Evolutionary conservation across 139 green algal genomes (phyloP), one percentile per base, ranked within the genome.

Genomic region (Chlamydomonas sphaeroides): DNA sequence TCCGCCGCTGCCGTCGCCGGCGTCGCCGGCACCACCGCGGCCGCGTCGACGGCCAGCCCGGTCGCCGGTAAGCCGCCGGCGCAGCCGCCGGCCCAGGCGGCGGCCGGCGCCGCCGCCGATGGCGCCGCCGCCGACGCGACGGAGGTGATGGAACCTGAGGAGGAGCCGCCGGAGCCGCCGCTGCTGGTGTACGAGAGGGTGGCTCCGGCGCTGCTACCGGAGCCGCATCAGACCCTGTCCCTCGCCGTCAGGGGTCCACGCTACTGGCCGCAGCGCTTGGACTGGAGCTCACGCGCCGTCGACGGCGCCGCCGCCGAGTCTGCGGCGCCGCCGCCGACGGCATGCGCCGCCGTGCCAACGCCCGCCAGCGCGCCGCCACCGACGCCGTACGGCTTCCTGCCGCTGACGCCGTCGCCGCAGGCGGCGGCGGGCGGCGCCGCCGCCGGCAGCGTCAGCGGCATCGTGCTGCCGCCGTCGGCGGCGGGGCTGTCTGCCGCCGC

Each of bases 191-290:
- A 53, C n/a, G 49, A 75, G 28, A 65, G 68, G 35, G 71, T 39
- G 4, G 61, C 65, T 36, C 72, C 42, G 38, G 67, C 68, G 39
- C 61, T 85, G 61, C 61, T 80, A 36, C 59, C 69, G n/a, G 79
- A 65, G 70, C 45, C 74, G n/a, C 74, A 80, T 30, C 74, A 71
- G 30, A 71, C 74, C 39, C 28, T 80, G 23, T n/a, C n/a, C 3
- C 25, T 80, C 20, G 59, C 59, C 38, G 92, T 97, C 63, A 87
- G 86, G 7, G 93, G 94, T 0, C 92, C 93, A 1, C 78, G 94
- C 28, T 97, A 97, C 79, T 97, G 93, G 93, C 77, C 88, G 15
- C 90, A 95, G 63, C 70, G 69, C 25, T 75, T 92, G 28, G 67
- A 74, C 39, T 68, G 53, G 69, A 68, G 59, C 33, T 61, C 41